Evolutionary conservation across 176 grass and related monocot species (phyloP).

Genomic region (Areca catechu): DNA sequence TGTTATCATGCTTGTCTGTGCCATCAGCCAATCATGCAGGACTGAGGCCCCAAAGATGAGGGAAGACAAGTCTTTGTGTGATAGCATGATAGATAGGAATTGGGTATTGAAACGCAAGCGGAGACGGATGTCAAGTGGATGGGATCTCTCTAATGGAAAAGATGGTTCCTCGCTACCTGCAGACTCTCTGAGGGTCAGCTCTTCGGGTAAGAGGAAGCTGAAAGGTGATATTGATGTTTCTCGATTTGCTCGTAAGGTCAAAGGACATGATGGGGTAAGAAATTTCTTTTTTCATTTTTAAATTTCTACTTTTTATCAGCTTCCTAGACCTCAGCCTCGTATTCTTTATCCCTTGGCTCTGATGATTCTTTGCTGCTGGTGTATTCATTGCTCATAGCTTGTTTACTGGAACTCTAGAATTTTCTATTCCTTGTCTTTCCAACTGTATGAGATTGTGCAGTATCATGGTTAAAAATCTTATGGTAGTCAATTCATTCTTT

Average conservation of each 20-base stretch:
- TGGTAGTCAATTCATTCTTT: too few species aligned
- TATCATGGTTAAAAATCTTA: too few species aligned
- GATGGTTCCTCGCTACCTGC: slow-evolving; percentile 39
- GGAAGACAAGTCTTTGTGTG: slow-evolving; percentile 62
- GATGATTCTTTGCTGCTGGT: too few species aligned
- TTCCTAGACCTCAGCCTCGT: neutral
- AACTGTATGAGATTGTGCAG: too few species aligned
- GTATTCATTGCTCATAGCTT: too few species aligned
- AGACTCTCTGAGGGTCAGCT: slow-evolving; percentile 28
- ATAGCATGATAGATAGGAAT: slow-evolving; percentile 55
- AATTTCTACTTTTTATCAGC: neutral
- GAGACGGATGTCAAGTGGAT: slow-evolving; percentile 53
- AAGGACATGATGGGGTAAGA: slow-evolving; percentile 90
- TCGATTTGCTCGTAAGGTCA: slow-evolving; percentile 47
- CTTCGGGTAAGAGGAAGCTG: slow-evolving; percentile 46
- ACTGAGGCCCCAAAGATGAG: slow-evolving; percentile 52
- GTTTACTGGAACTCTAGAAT: too few species aligned
- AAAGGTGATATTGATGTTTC: slow-evolving; percentile 41
- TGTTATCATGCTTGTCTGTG: too few species aligned
- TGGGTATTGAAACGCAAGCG: slow-evolving; percentile 85
- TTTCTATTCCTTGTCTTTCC: too few species aligned
- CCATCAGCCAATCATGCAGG: too few species aligned
- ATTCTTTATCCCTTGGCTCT: slow-evolving; percentile 9
- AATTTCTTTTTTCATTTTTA: slow-evolving; percentile 15
- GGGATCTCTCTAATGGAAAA: slow-evolving; percentile 57